These are phyloP conservation scores for Parastagonospora nodorum DNA, from an alignment of 2,329 filamentous ascomycete species.

Conservation along the genomic window DNA sequence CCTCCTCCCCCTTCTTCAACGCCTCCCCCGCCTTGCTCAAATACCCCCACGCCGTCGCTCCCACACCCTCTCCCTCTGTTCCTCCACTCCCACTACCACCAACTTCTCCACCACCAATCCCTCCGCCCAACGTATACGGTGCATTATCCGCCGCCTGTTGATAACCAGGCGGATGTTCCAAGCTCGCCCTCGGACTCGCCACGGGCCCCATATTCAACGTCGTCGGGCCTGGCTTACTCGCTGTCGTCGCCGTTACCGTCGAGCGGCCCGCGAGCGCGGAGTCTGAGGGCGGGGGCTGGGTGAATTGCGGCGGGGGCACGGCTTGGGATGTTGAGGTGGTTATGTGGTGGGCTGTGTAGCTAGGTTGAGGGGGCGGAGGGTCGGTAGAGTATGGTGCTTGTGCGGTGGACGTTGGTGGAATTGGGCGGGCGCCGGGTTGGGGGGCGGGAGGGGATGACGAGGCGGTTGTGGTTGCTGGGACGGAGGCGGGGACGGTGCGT, in stretches of 20 bases:
- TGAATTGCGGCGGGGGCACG: slow-evolving; percentile 46
- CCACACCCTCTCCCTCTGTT: slow-evolving; percentile 31
- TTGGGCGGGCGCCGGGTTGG: slow-evolving; percentile 48
- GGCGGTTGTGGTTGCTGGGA: slow-evolving; percentile 38
- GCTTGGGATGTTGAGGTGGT: slow-evolving; percentile 37
- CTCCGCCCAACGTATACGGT: slow-evolving; percentile 48
- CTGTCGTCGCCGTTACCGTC: slow-evolving; percentile 35
- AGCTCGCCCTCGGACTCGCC: slow-evolving; percentile 27
- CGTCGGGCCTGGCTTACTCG: slow-evolving; percentile 41
- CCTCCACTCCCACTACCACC: slow-evolving; percentile 34
- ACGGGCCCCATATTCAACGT: slow-evolving; percentile 46
- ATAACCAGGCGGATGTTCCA: slow-evolving; percentile 56
- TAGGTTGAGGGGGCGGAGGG: slow-evolving; percentile 44
- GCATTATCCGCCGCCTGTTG: slow-evolving; percentile 51
- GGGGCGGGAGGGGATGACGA: slow-evolving; percentile 37
- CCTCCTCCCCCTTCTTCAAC: slow-evolving; percentile 43
- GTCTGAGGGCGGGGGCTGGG: slow-evolving; percentile 44
- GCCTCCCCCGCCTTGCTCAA: slow-evolving; percentile 44
- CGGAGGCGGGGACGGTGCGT: slow-evolving; percentile 34
- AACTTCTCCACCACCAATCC: slow-evolving; percentile 46
- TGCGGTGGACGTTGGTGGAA: slow-evolving; percentile 22
- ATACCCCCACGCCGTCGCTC: slow-evolving; percentile 41
- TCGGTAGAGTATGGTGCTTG: slow-evolving; percentile 13
- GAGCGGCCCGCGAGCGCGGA: slow-evolving; percentile 47
- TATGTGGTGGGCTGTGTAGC: slow-evolving; percentile 36